Evolutionary conservation across 192 early-diverging fungal genomes (phyloP), one percentile per base, ranked within the genome.

Genomic region (Podila epicladia): DNA sequence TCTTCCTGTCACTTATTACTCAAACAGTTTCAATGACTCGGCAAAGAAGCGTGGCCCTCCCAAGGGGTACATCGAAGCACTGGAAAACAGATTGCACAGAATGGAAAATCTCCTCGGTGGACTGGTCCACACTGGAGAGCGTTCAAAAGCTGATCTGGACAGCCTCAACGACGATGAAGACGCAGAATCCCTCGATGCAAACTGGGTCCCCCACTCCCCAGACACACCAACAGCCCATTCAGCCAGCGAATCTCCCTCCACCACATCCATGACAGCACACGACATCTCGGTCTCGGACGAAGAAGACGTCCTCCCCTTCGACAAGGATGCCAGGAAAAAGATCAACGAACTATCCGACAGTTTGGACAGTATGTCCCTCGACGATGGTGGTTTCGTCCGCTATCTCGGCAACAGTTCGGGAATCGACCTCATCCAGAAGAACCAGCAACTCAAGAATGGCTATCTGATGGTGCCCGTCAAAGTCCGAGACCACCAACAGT

Each of bases 51-150:
- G 94, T 35, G 94, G 94, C 5, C 94, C 94, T 31, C 92, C 93
- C 26, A 94, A 94, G 71, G 94, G 94, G 32, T 96, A 96, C 67
- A 95, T 96, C 33, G 94, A 95, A 61, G 92, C 89, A 32, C 90
- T 96, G 22, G 94, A 96, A 68, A 89, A 85, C 69, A 83, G 93
- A 66, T 82, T 96, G 26, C 90, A 91, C 73, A 87, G 87, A 65
- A 86, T 93, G 72, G 94, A 96, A 74, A 83, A 85, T 58, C 85
- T 94, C 12, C 78, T 96, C 20, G 84, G 80, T 19, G 86, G 82
- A 12, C 78, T 93, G 4, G 86, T 90, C 11, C 84, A 87, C 15
- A 82, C 74, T 20, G 87, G 89, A 58, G 84, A 85, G 24, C 74
- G 80, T n/a, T 58, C 80, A 19, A 71, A 77, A 33, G 32, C 70